Percentiles rank a stretch among this genome's conserved stretches.
Conservation (phyloP, 306 rosid species). For the Sechiopsis laciniata region DNA sequence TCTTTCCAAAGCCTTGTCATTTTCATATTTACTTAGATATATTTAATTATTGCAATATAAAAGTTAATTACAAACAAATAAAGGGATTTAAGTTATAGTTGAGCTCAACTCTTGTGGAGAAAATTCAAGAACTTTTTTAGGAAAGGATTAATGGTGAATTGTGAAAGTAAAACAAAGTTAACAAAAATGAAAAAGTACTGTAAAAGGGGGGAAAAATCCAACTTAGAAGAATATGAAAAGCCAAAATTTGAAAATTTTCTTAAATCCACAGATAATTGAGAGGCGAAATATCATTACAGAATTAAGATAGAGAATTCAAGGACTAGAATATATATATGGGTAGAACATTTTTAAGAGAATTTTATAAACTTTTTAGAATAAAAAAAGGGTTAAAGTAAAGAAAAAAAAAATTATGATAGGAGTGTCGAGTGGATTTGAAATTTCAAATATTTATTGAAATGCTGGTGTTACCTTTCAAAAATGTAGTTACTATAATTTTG, state of each 20-base stretch:
- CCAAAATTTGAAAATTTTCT: not conserved
- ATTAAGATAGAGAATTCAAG: not conserved
- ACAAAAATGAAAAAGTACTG: not conserved
- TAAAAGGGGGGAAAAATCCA: not conserved
- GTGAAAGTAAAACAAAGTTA: not conserved
- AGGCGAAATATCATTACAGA: not conserved
- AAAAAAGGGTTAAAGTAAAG: not conserved
- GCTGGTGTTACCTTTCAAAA: not conserved
- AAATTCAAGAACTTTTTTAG: not conserved
- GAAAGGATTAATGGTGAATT: not conserved
- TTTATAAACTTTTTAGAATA: not conserved
- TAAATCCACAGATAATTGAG: not conserved
- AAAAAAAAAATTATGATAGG: not conserved
- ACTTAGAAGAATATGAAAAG: not conserved
- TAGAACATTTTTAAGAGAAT: not conserved
- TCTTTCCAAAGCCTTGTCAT: not conserved
- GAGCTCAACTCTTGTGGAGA: too few species aligned
- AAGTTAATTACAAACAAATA: not conserved
- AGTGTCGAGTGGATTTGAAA: not conserved
- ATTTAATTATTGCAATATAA: not conserved
- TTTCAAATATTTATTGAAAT: not conserved
- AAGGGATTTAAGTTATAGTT: too few species aligned
- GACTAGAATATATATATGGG: not conserved
- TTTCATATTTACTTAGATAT: conserved; percentile 18
- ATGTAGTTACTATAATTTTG: not conserved